Base-by-base conservation (phyloP, 2,329 filamentous ascomycete genomes). In the Cyphellophora europaea region DNA sequence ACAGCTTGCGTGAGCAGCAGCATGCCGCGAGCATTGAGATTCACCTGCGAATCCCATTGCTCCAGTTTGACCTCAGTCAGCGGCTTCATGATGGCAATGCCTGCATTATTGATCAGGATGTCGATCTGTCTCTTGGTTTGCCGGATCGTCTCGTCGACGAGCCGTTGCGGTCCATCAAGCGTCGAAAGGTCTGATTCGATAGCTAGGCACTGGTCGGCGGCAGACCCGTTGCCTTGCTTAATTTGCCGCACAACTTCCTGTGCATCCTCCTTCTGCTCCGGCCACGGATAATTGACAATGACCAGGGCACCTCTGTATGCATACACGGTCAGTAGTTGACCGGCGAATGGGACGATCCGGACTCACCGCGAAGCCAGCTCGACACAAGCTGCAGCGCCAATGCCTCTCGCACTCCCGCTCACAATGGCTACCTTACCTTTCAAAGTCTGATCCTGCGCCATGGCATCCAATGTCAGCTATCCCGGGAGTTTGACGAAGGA, bases 381-480 rank as follows among this genome's bases (percentile, higher is more conserved):
- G 13, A 58, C 53, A 6, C 67, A 62, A 6, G 65, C 65, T 11
- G 60, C 62, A 8, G 66, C 57, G 13, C 68, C 69, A 32, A 72
- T 72, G 12, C 69, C 69, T 5, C 57, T 58, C 2, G 62, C 62
- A 14, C 63, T 59, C 13, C 69, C 69, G 3, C 66, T 70, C 17
- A 73, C 48, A 36, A 65, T 62, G 36, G 69, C 59, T 32, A 70
- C 60, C 49, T 65, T n/a, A n/a, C n/a, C n/a, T n/a, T n/a, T n/a
- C n/a, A n/a, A n/a, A n/a, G n/a, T n/a, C n/a, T n/a, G n/a, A n/a
- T n/a, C n/a, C n/a, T n/a, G n/a, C n/a, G n/a, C n/a, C n/a, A n/a
- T n/a, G n/a, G n/a, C n/a, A n/a, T n/a, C n/a, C n/a, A n/a, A n/a
- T n/a, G n/a, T n/a, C n/a, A n/a, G n/a, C n/a, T n/a, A n/a, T n/a